phyloP scores from a whole-genome alignment of 768 basidiomycete genomes.

The Hygrophorus russula region DNA sequence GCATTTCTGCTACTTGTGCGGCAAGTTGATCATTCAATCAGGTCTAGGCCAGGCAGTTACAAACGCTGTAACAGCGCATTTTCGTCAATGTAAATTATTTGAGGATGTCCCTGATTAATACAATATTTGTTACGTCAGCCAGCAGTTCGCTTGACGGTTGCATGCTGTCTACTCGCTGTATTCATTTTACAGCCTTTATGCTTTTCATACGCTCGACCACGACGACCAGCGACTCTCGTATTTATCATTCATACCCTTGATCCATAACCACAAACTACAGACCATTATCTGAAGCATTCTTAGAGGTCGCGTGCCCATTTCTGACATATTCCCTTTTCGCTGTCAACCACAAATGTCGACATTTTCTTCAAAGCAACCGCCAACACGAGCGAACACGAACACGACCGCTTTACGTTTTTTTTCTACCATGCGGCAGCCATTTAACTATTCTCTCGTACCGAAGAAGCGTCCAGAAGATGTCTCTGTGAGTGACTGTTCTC shows the following conservation, averaged over 20 bases:
- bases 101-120: conserved; percentile 7
- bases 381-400: conserved; percentile 7
- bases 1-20: conserved; percentile 9
- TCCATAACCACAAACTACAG: too few species aligned
- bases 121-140: too few species aligned
- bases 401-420: conserved; percentile 16
- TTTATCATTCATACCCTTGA: too few species aligned
- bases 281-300: too few species aligned
- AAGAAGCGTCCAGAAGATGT: conserved; percentile 13
- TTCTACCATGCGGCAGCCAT: conserved; percentile 13
- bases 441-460: conserved; percentile 6
- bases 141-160: too few species aligned
- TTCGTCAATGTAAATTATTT: conserved; percentile 6
- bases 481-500: conserved; percentile 7
- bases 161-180: too few species aligned
- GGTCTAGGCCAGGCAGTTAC: conserved; percentile 3
- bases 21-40: conserved; percentile 8
- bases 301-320: too few species aligned
- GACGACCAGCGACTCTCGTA: too few species aligned
- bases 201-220: too few species aligned
- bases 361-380: background rate
- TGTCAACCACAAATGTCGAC: too few species aligned
- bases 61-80: conserved; percentile 3
- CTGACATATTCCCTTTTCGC: too few species aligned
- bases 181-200: too few species aligned